Base-by-base conservation (phyloP, 106 monocot species). In the Chionographis japonica region DNA sequence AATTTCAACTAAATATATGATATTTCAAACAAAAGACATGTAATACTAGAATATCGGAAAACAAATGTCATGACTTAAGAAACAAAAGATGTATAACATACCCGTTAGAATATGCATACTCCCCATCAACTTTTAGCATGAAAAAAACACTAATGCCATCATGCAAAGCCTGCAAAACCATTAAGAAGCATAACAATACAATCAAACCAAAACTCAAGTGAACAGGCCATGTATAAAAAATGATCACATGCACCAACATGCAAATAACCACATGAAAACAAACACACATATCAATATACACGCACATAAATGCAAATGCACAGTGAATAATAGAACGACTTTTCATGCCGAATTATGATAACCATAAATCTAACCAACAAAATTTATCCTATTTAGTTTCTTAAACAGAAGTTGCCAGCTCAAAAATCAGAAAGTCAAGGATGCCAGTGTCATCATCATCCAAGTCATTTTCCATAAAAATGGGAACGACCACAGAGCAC, bases 81-180 rank as follows among this genome's bases (percentile, higher is more conserved):
- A 15, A 12, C 4, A 2, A 53, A 53, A 51, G 12, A 41, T 53
- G 37, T 51, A 54, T 60, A 56, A 58, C 76, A 70, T 75, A 95
- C 95, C 91, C 84, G 61, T 86, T 79, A 10, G 78, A 43, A 68
- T 91, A 95, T 2, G 77, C 81, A 74, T 82, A 95, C 15, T 88
- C 78, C 72, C 95, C 95, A 78, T 88, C 88, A 70, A 95, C 75
- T 91, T 91, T 79, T 12, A 95, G 75, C 81, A 91, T 63, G 74
- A 95, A 95, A 70, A 73, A 91, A 63, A 86, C 75, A 71, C 72
- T 86, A 37, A 4, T 73, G 8, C 95, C 95, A 69, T 95, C 95
- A 82, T 91, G 95, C 68, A 80, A 68, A 46, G 86, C 81, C 95
- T 95, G 66, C 61, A 68, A 78, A 72, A 20, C 4, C 12, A 56